Base-by-base conservation (phyloP, 108 stramenopile genomes). In the Chaetoceros tenuissimus region DNA sequence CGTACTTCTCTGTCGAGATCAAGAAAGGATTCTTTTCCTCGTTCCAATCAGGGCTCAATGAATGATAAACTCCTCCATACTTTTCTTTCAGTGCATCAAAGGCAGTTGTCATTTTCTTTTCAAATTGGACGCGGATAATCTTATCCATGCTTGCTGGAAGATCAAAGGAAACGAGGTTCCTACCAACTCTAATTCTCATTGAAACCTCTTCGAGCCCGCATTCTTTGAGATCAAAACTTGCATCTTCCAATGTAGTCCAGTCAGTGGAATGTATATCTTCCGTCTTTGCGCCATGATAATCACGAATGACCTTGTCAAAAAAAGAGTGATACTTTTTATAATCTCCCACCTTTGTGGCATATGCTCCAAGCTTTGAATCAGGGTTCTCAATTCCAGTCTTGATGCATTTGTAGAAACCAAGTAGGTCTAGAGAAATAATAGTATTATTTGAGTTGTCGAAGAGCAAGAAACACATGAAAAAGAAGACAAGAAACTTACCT, bases 121-220 rank as follows among this genome's bases (percentile, higher is more conserved):
- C 79, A 31, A 80, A 75, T 31, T 66, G 58, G 65, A 76, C 63
- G 59, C 79, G 74, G 53, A 76, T 64, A 22, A 54, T 68, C 50
- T 68, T 55, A 53, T 53, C 51, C 79, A 80, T 80, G 28, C 57
- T 46, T 25, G 72, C 79, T n/a, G 79, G 79, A 28, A 80, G 75
- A 46, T 75, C 73, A 57, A 73, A 80, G 25, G 54, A 55, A 23
- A 60, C 62, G 45, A 80, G 57, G 65, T 80, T 80, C 16, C 79
- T 60, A 17, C 79, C 79, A 27, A 73, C 72, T 45, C 79, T 71
- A 13, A 80, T 75, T 19, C 79, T 72, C 79, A 80, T 76, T 2
- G 79, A 80, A n/a, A 80, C 72, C 54, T 77, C 71, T 20, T 64
- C 55, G 28, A 64, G 55, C 0, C 74, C 69, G 29, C 71, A 58